Evolutionary conservation across 2,329 filamentous ascomycete genomes (phyloP), one percentile per base, ranked within the genome.

Genomic region (Diatrype stigma): DNA sequence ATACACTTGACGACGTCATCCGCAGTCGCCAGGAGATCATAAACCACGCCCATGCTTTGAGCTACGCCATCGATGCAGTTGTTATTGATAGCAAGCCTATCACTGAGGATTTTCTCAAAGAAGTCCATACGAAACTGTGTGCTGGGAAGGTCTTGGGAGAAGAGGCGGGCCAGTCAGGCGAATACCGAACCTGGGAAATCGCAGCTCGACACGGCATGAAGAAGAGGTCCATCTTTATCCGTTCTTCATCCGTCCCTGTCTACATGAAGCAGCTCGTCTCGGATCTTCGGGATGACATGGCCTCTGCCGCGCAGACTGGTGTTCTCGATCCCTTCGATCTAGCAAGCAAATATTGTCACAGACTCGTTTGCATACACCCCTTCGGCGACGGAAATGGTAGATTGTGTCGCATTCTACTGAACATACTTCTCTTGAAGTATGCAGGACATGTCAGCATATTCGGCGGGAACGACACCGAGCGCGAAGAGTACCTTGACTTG

Each of bases 381-480:
- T 74, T 74, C 22, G 59, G 61, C 11, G 69, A 73, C 23, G 70
- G 69, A 0, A 74, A 74, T 26, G 69, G 69, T 0, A 53, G 70
- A 2, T 62, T 66, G 54, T 71, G 68, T 35, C 61, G 69, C 0
- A 58, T 74, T 11, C 60, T 74, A 2, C 58, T 73, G 0, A 73
- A 73, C 16, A 61, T 60, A 0, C 60, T 74, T 0, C 49, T 72
- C 0, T 50, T 69, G 1, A 67, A 66, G 1, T 69, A 66, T 45
- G 52, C 52, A 0, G 63, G 68, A 0, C 38, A 45, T 28, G 17
- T 60, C 0, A 52, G 42, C 12, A 40, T 45, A 0, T 51, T 59
- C 17, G 59, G 59, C 2, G 52, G 48, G 3, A 42, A 53, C 2
- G 52, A 55, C 0, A n/a, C 40, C 2, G 58, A 58, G 16, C 46